phyloP scores from a whole-genome alignment of 2,329 filamentous ascomycete species.

The Colletotrichum horii region DNA sequence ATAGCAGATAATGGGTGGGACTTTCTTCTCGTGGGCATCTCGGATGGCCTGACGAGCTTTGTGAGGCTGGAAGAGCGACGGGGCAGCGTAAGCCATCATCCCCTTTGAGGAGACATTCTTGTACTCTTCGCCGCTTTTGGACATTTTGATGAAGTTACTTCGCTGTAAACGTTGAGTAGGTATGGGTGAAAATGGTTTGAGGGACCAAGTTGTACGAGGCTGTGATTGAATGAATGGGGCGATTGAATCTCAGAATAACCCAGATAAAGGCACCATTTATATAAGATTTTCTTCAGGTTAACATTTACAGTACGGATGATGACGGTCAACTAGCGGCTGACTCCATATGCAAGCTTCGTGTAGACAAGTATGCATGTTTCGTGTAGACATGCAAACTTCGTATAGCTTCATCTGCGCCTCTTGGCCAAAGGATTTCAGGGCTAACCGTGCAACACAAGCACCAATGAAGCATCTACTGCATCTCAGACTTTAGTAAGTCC shows the following conservation, averaged over 20 bases:
- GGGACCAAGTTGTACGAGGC: background rate
- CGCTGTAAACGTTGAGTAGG: background rate
- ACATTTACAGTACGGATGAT: background rate
- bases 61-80: conserved; percentile 52
- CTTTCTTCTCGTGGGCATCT: conserved; percentile 50
- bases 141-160: background rate
- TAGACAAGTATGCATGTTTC: background rate
- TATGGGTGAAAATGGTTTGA: background rate
- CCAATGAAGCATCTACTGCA: background rate
- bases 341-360: background rate
- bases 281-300: background rate
- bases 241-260: background rate
- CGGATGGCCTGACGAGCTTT: conserved; percentile 47
- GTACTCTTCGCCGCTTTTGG: conserved; percentile 6
- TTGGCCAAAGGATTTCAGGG: background rate
- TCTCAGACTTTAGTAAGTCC: background rate
- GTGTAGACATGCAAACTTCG: background rate
- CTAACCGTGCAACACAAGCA: background rate
- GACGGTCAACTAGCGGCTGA: background rate
- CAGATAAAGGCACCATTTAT: background rate
- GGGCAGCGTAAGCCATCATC: conserved; percentile 47
- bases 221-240: background rate
- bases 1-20: conserved; percentile 45
- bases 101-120: conserved; percentile 6
- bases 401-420: background rate